Evolutionary conservation across 129 eudicot genomes (phyloP).

Genomic region (Kitagawia praeruptora): DNA sequence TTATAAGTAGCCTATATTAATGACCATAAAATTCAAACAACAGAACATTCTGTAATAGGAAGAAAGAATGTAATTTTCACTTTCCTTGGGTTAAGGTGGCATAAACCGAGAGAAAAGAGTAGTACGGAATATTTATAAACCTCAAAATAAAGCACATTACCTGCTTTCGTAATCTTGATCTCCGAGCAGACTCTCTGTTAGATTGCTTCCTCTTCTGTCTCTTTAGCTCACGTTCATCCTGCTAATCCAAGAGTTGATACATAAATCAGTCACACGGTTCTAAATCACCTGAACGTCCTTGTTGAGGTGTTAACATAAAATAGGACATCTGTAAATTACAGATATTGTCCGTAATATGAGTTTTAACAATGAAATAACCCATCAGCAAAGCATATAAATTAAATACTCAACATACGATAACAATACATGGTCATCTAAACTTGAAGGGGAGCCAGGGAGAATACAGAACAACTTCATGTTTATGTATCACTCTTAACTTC

Average conservation of each 20-base stretch:
- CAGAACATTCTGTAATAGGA: not conserved
- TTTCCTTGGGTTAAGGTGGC: not conserved
- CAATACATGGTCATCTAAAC: not conserved
- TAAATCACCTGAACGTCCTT: not conserved
- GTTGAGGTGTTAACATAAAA: not conserved
- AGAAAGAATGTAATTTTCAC: not conserved
- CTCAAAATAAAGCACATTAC: slow-evolving; percentile 21
- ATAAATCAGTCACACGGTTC: not conserved
- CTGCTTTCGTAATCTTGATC: slow-evolving; percentile 96
- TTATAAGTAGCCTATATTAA: not conserved
- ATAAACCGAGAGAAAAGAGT: not conserved
- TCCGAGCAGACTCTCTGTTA: slow-evolving; percentile 91
- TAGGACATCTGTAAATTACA: not conserved
- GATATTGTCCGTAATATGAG: not conserved
- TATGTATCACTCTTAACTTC: not conserved
- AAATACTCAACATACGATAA: not conserved
- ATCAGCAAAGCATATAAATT: not conserved
- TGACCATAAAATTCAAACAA: not conserved
- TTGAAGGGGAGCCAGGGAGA: not conserved
- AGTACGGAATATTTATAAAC: not conserved
- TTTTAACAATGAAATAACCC: not conserved
- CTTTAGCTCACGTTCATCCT: slow-evolving; percentile 93
- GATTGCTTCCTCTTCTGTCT: slow-evolving; percentile 95
- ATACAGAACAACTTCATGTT: not conserved
- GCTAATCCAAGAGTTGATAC: slow-evolving; percentile 16